Conservation (phyloP, 2,329 filamentous ascomycete genomes). For the Sporothrix curviconia region DNA sequence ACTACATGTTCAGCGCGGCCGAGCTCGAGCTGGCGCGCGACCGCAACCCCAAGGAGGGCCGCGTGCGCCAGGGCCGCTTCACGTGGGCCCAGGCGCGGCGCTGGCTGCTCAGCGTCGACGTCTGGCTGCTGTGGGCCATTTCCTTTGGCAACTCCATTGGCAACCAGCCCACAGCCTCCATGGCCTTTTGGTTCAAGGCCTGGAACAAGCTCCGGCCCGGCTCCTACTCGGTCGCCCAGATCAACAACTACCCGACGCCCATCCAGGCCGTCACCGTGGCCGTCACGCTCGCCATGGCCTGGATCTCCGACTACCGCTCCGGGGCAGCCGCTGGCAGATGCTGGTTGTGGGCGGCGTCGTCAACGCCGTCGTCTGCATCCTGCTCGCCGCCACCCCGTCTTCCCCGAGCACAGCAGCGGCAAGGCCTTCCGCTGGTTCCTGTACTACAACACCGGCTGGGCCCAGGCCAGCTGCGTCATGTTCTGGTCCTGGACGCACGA, state of each 20-base stretch:
- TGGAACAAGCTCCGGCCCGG: conserved; percentile 15
- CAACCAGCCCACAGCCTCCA: conserved; percentile 12
- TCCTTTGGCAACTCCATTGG: not conserved
- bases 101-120: conserved; percentile 9
- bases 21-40: conserved; percentile 17
- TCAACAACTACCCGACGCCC: conserved; percentile 18
- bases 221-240: conserved; percentile 15
- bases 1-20: conserved; percentile 8
- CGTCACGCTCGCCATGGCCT: conserved; percentile 7
- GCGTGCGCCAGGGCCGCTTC: conserved; percentile 14
- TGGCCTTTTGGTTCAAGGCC: conserved; percentile 18
- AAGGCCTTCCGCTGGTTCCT: conserved; percentile 7
- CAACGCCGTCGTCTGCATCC: conserved; percentile 8
- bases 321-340: conserved; percentile 14
- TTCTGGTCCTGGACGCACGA: no score
- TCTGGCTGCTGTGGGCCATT: conserved; percentile 17
- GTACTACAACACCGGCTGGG: not conserved
- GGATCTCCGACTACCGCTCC: conserved; percentile 11
- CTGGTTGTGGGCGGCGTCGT: not conserved
- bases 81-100: conserved; percentile 11
- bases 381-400: conserved; percentile 13
- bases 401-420: conserved; percentile 11
- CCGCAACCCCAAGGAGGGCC: conserved; percentile 16
- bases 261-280: conserved; percentile 15
- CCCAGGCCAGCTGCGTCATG: not conserved